phyloP scores from a whole-genome alignment of 2,329 filamentous ascomycete species.

The Ophiocordyceps polyrhachis-furcata region DNA sequence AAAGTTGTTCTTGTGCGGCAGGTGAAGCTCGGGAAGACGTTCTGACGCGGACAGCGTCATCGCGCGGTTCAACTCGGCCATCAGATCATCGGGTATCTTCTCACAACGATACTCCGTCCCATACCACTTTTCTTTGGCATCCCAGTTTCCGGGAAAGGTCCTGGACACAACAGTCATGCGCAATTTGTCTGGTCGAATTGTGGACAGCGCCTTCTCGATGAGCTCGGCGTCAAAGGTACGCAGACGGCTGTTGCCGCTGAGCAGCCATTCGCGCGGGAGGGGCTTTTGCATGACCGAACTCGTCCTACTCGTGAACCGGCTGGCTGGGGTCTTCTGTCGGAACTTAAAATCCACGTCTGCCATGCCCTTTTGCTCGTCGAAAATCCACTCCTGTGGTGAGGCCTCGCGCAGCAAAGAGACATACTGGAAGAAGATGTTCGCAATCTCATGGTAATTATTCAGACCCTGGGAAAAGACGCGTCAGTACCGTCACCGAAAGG shows the following conservation, averaged over 20 bases:
- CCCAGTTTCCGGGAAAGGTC: constrained; percentile 67
- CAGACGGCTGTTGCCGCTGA: constrained; percentile 62
- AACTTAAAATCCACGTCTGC: constrained; percentile 91
- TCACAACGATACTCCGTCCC: constrained; percentile 83
- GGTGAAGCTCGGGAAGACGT: constrained; percentile 53
- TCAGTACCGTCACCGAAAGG: neutral
- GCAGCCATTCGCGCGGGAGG: constrained; percentile 66
- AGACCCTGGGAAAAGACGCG: constrained; percentile 29
- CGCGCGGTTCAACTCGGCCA: constrained; percentile 50
- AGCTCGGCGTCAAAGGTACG: constrained; percentile 62
- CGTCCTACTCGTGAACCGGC: constrained; percentile 69
- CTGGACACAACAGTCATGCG: constrained; percentile 68
- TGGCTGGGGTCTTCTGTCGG: constrained; percentile 79
- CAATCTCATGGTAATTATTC: constrained; percentile 63
- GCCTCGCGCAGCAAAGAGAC: constrained; percentile 67
- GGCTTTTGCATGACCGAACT: constrained; percentile 85
- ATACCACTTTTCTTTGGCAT: constrained; percentile 90
- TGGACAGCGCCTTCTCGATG: constrained; percentile 56
- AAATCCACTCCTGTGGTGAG: constrained; percentile 80
- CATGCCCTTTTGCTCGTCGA: constrained; percentile 77
- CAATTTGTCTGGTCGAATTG: constrained; percentile 75
- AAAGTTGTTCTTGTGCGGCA: constrained; percentile 90
- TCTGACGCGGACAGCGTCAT: constrained; percentile 34
- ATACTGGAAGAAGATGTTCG: constrained; percentile 79
- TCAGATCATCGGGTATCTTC: constrained; percentile 57